Evolutionary conservation across 1,284 basidiomycete genomes (phyloP).

Genomic region (Puccinia hordei): DNA sequence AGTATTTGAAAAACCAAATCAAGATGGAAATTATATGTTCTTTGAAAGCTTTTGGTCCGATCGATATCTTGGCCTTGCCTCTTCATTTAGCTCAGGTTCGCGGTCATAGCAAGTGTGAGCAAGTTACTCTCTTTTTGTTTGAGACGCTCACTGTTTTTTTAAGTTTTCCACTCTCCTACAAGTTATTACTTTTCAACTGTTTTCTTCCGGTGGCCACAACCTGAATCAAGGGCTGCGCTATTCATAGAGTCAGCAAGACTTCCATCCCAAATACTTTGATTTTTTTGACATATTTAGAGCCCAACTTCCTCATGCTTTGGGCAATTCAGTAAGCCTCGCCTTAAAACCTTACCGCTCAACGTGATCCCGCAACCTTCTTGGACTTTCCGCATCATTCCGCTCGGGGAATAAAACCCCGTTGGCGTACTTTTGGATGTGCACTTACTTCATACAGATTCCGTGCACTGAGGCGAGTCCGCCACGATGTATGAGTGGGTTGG

Average conservation of each 20-base stretch:
- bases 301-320: no score
- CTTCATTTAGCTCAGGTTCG: conserved; percentile 92
- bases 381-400: background rate
- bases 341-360: background rate
- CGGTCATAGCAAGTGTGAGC: conserved; percentile 66
- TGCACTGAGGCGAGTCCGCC: no score
- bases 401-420: background rate
- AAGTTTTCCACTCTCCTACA: conserved; percentile 27
- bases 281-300: background rate
- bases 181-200: conserved; percentile 45
- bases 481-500: no score
- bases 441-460: no score
- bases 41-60: conserved; percentile 72
- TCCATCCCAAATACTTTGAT: background rate
- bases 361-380: background rate
- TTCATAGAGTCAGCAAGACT: background rate
- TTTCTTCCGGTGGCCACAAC: conserved; percentile 58
- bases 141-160: conserved; percentile 62
- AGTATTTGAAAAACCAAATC: conserved; percentile 86
- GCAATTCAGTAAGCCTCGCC: background rate
- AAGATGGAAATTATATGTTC: conserved; percentile 78
- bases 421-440: background rate
- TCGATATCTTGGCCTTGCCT: conserved; percentile 75
- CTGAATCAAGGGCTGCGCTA: background rate
- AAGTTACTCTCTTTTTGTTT: conserved; percentile 63